Conservation (phyloP, 176 grass and related monocot genomes). For the Carex kokanica region DNA sequence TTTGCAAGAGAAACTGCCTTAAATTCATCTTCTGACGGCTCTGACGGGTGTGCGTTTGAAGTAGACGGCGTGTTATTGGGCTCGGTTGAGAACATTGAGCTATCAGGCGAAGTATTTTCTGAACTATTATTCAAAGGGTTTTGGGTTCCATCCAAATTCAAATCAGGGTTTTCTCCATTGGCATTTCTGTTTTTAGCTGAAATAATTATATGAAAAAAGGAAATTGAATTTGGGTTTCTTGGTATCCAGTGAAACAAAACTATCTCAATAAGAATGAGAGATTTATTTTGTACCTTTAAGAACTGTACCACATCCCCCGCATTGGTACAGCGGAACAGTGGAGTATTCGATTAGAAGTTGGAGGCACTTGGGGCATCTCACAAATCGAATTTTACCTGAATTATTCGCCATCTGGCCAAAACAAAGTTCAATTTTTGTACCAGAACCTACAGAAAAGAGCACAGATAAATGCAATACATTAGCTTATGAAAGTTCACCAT, state of each 20-base stretch:
- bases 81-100: constrained; percentile 24
- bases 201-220: neutral
- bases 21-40: constrained; percentile 21
- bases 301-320: constrained; percentile 50
- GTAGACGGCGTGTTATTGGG: constrained; percentile 13
- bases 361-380: constrained; percentile 77
- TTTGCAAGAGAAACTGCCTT: neutral
- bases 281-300: constrained; percentile 60
- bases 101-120: constrained; percentile 25
- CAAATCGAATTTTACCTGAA: constrained; percentile 58
- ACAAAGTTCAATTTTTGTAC: neutral
- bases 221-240: neutral
- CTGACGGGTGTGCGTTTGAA: constrained; percentile 7
- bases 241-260: neutral
- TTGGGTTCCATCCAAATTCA: constrained; percentile 22
- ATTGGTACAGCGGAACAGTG: constrained; percentile 66
- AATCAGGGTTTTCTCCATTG: constrained; percentile 8
- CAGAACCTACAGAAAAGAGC: neutral
- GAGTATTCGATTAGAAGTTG: constrained; percentile 83
- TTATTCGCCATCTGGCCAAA: constrained; percentile 21
- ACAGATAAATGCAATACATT: neutral
- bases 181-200: constrained; percentile 21
- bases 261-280: constrained; percentile 11
- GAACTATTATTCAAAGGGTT: constrained; percentile 5
- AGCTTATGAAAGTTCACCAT: constrained; percentile 13